These are phyloP conservation scores for Podaxis sp. DNA, from an alignment of 768 basidiomycete genomes.

Conservation along the genomic window DNA sequence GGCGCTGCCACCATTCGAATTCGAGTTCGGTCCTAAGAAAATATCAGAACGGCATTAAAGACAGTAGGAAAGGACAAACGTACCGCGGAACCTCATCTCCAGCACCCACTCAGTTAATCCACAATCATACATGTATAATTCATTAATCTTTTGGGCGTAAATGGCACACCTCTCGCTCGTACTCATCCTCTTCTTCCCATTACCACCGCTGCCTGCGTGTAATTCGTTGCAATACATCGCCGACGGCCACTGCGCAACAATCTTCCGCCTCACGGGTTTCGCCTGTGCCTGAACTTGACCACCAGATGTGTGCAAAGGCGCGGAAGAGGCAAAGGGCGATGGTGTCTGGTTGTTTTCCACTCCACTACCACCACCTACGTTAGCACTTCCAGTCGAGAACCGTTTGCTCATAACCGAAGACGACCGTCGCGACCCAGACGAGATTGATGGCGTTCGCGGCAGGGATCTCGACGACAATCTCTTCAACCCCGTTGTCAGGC, in stretches of 20 bases:
- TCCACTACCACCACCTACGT: background rate
- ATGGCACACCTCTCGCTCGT: slow-evolving; percentile 59
- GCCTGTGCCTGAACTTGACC: slow-evolving; percentile 13
- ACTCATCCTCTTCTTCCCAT: slow-evolving; percentile 3
- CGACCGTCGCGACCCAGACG: slow-evolving; percentile 33
- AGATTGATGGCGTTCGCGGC: slow-evolving; percentile 64
- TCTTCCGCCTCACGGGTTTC: slow-evolving; percentile 18
- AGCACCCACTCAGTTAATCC: slow-evolving; percentile 76
- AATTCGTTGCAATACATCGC: slow-evolving; percentile 75
- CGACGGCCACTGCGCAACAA: slow-evolving; percentile 42
- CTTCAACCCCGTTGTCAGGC: slow-evolving; percentile 41
- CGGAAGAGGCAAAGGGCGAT: slow-evolving; percentile 27
- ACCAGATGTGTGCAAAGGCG: slow-evolving; percentile 10
- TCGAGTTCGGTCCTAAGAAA: slow-evolving; percentile 25
- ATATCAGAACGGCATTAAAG: slow-evolving; percentile 2
- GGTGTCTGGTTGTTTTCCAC: slow-evolving; percentile 23
- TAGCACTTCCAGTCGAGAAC: slow-evolving; percentile 22
- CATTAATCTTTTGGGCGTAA: slow-evolving; percentile 82
- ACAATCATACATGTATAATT: slow-evolving; percentile 69
- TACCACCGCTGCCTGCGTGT: background rate
- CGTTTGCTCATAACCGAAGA: slow-evolving; percentile 28
- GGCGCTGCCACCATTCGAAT: slow-evolving; percentile 4
- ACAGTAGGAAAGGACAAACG: slow-evolving; percentile 15
- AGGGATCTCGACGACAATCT: slow-evolving; percentile 45
- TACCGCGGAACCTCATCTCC: slow-evolving; percentile 54